phyloP scores from a whole-genome alignment of 441 rosid species.

The Geranium incanum region DNA sequence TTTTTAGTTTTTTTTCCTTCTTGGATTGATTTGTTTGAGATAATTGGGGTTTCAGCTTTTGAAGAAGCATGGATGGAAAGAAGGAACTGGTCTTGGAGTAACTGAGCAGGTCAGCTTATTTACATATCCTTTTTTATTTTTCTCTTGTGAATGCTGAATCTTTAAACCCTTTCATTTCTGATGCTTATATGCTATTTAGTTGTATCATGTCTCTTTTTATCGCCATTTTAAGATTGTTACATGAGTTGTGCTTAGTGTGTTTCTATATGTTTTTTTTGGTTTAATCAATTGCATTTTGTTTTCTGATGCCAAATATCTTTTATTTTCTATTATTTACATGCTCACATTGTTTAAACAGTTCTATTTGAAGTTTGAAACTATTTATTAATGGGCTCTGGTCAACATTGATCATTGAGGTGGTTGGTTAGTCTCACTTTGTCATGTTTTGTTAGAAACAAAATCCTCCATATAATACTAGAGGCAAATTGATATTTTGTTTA shows the following conservation, averaged over 20 bases:
- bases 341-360: background rate
- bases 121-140: background rate
- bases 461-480: background rate
- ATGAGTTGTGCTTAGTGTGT: background rate
- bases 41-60: slow-evolving; percentile 40
- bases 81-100: slow-evolving; percentile 79
- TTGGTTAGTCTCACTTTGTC: too few species aligned
- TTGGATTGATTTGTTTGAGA: background rate
- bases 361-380: background rate
- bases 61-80: slow-evolving; percentile 93
- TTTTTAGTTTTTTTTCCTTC: too few species aligned
- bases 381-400: background rate
- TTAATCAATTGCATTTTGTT: background rate
- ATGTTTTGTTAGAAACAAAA: too few species aligned
- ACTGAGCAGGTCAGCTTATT: slow-evolving; percentile 46
- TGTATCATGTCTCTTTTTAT: background rate
- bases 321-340: background rate
- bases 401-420: background rate
- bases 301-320: background rate
- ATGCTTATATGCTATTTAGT: background rate
- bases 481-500: too few species aligned
- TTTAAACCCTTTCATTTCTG: too few species aligned
- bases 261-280: too few species aligned
- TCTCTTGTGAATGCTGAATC: background rate
- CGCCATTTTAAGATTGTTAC: background rate